A percentile compares a stretch with the other conserved stretches of the same genome.
These are phyloP conservation scores for Sisymbrium irio DNA, from an alignment of 345 rosid species.

Conservation along the genomic window DNA sequence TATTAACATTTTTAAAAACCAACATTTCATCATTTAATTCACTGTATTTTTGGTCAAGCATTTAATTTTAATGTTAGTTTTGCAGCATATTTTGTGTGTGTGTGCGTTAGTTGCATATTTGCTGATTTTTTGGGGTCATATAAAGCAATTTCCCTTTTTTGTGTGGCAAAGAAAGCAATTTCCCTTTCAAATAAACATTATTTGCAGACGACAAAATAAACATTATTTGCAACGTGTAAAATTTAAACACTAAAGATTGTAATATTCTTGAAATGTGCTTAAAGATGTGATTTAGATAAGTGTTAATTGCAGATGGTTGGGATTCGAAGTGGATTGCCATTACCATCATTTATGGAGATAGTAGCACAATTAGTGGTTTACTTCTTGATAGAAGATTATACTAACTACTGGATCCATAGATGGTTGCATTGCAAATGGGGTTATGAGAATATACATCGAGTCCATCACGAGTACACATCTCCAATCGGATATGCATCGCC, in stretches of 20 bases:
- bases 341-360: conserved; percentile 76
- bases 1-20: too few relatives aligned
- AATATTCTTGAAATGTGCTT: neutral
- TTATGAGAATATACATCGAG: conserved; percentile 64
- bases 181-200: neutral
- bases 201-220: neutral
- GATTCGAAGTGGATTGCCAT: conserved; percentile 56
- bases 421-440: conserved; percentile 69
- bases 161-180: too few relatives aligned
- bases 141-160: neutral
- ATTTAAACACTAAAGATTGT: neutral
- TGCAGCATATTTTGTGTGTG: neutral
- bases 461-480: conserved; percentile 74
- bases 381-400: conserved; percentile 72
- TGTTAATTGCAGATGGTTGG: conserved; percentile 51
- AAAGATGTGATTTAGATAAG: neutral
- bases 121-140: neutral
- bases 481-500: conserved; percentile 75
- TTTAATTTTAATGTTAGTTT: neutral
- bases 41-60: too few relatives aligned
- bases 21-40: too few relatives aligned
- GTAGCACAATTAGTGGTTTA: conserved; percentile 61
- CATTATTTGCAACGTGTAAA: neutral
- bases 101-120: neutral
- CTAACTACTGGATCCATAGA: conserved; percentile 82